Percentiles rank a stretch among this genome's conserved stretches.
These are phyloP conservation scores for Skeletonema potamos DNA, from an alignment of 108 stramenopile genomes.

Conservation along the genomic window DNA sequence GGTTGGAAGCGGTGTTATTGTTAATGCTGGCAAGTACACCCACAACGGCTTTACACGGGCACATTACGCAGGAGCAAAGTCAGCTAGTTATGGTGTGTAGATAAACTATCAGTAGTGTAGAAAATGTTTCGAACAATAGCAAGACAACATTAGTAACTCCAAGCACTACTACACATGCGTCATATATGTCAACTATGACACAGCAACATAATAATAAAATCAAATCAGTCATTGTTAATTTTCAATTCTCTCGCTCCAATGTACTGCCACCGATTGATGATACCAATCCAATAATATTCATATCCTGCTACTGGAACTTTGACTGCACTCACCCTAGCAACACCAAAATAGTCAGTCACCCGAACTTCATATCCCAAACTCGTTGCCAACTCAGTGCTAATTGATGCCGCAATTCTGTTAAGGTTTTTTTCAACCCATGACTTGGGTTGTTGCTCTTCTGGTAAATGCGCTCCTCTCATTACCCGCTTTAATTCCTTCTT, in stretches of 20 bases:
- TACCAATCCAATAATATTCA: conserved; percentile 74
- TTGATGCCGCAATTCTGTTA: conserved; percentile 58
- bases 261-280: conserved; percentile 25
- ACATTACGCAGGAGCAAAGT: conserved; percentile 55
- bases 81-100: conserved; percentile 7
- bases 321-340: conserved; percentile 44
- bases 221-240: conserved; percentile 27
- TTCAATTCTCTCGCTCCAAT: conserved; percentile 18
- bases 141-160: neutral
- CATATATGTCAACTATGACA: too few species aligned
- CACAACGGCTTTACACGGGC: conserved; percentile 63
- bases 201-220: too few species aligned
- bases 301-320: conserved; percentile 48
- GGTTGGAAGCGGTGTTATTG: conserved; percentile 35
- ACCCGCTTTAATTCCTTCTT: conserved; percentile 76
- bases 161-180: neutral
- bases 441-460: conserved; percentile 68
- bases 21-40: conserved; percentile 76
- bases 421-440: conserved; percentile 52
- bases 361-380: conserved; percentile 63
- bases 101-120: neutral
- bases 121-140: neutral
- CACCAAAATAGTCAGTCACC: conserved; percentile 44
- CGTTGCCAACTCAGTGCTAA: conserved; percentile 69
- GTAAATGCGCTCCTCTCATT: conserved; percentile 73